Percentiles rank a stretch among this genome's conserved stretches.
Conservation (phyloP, 225 moss, liverwort and hornwort species). For the Pseudisothecium myosuroides region DNA sequence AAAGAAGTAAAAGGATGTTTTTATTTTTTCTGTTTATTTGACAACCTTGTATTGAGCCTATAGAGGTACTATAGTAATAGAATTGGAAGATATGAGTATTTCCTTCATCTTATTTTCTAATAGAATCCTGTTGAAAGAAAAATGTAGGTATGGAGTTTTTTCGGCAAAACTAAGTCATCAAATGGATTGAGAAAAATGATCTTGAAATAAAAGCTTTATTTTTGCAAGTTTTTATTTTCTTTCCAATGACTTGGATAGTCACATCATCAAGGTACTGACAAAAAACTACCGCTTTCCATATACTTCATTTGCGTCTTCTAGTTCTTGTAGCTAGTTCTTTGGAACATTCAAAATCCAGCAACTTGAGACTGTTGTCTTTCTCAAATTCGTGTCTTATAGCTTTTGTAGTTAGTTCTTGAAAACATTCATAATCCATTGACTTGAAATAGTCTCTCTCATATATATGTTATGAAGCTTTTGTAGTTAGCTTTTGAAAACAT, state of each 20-base stretch:
- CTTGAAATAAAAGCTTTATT: not conserved
- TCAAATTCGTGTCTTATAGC: fast-evolving
- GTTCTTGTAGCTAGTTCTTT: fast-evolving
- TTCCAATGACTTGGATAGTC: fast-evolving
- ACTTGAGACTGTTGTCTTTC: fast-evolving
- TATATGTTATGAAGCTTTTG: too few species aligned
- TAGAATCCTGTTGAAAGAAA: fast-evolving
- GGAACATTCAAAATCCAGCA: fast-evolving
- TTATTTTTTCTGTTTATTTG: not conserved
- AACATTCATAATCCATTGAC: not conserved
- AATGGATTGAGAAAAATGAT: not conserved
- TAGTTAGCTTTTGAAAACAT: not conserved
- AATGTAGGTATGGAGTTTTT: not conserved
- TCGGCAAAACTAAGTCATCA: fast-evolving
- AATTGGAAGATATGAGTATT: not conserved
- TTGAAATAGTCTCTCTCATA: fast-evolving
- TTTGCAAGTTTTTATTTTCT: not conserved
- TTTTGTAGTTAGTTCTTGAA: fast-evolving
- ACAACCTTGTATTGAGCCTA: fast-evolving
- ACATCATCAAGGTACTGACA: not conserved
- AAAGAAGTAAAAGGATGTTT: too few species aligned
- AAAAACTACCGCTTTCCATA: fast-evolving
- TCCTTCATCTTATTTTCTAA: not conserved
- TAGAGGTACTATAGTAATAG: fast-evolving
- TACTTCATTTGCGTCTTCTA: not conserved